Base-by-base conservation (phyloP, 2,329 filamentous ascomycete species). In the Trichoderma semiorbis region DNA sequence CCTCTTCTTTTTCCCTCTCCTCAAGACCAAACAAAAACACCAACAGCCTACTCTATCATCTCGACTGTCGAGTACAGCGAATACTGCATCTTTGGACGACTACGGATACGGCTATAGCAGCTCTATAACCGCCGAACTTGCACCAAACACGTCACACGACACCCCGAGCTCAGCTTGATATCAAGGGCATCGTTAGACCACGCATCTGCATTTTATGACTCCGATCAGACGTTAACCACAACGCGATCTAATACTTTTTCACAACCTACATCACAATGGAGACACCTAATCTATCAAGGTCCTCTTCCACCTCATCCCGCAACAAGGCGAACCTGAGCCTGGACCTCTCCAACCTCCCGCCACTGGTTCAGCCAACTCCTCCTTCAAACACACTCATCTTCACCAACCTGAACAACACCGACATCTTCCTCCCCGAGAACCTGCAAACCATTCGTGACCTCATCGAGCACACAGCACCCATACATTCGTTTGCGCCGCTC, bases 351-450 rank as follows among this genome's bases (percentile, higher is more conserved):
- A 88, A 86, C 78, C 83, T 95, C 55, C 92, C 93, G 64, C 88
- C 91, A 43, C 85, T 93, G 70, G 85, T 85, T 55, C 87, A 89
- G 78, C 92, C 93, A n/a, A 90, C 92, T 30, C 89, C 91, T 69
- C 91, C 92, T 7, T 92, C 91, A 75, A 96, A 96, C 84, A 96
- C 93, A 0, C 90, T 96, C 71, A 89, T 96, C 78, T 91, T 96
- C 79, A 96, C 93, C 77, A 94, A 94, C 83, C 89, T 96, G 73
- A 84, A 90, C 78, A 89, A 93, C 75, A 83, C 86, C 72, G 90
- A 92, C 77, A 90, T 94, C 83, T 96, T 95, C 86, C 85, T 88
- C 72, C 85, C 92, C 21, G 87, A 91, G 74, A 94, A 93, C 81
- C 86, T 95, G 72, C 88, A 92, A 77, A 89, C 88, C 73, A 92